Base-by-base conservation (phyloP, 108 stramenopile genomes). In the Cyclotella distinguenda region DNA sequence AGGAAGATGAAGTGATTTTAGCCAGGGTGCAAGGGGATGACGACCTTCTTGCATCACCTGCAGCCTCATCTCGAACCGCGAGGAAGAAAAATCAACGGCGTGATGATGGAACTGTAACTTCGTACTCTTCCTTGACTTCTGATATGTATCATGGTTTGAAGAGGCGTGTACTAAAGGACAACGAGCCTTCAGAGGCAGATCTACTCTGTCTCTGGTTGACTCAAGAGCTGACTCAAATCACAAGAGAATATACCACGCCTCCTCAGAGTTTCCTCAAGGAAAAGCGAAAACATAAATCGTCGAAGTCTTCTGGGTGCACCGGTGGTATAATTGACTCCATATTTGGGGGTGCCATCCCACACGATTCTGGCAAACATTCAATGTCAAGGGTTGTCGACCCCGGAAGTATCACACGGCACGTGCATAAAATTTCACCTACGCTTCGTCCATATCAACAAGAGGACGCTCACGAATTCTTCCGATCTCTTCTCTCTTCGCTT, bases 401-500 rank as follows among this genome's bases (percentile, higher is more conserved):
- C 9, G 86, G 87, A 32, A 68, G 78, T 28, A 88, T 93, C 25
- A 93, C 92, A 2, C 61, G 87, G 27, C 82, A 93, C 61, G 89
- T 89, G 9, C 67, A 93, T 56, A 85, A 83, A 34, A 81, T 93
- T 50, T 87, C 86, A 10, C 65, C 81, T 52, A 87, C 86, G 35
- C 69, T 93, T 22, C 75, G 73, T 12, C 89, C 89, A 1, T 90
- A 87, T 53, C 87, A 86, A 50, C 92, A 94, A 75, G 93, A 94
- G 77, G 93, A 94, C 64, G 89, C 93, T 0, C 93, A 94, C 60
- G 93, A 94, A 66, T 94, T 91, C 68, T 67, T 94, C 45, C 56
- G 89, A 21, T 76, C 89, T 5, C 85, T 94, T 11, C 72, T 94
- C 18, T 81, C 82, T 12, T 87, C 89, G 5, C 80, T 94, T 9